Evolutionary conservation across 176 grass and related monocot species (phyloP), one percentile per base, ranked within the genome.

Genomic region (Hyparrhenia diplandra): DNA sequence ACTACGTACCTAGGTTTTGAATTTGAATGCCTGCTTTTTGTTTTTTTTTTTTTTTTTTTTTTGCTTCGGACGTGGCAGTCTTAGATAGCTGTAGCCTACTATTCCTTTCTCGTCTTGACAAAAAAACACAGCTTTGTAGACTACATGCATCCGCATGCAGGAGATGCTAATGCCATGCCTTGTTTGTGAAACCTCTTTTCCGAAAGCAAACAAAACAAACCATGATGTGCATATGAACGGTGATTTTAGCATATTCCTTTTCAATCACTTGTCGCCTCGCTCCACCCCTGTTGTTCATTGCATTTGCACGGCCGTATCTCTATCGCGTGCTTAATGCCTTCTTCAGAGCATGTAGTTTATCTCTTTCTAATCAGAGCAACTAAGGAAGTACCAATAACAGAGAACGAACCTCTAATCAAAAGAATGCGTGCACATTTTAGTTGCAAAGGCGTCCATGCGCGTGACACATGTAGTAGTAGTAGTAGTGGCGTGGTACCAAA

Each of bases 61-160:
- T 28, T 74, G 57, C 64, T 61, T 18, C 16, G 62, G 58, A 87
- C 72, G 71, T 82, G 85, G 24, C 30, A 51, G 7, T 29, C 36
- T 3, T 75, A 2, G 31, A 7, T 6, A 17, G 55, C 55, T 24
- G 55, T n/a, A 39, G 10, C 2, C 37, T 52, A 2, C 1, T 11
- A 42, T 62, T 62, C 29, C 9, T 63, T 27, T 40, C 6, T 60
- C n/a, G 8, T 39, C 55, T 55, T 10, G 14, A 31, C 40, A 62
- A 43, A 30, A 43, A 63, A 18, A 14, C 40, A 29, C 24, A 41
- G 5, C 16, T 27, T 13, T 21, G 21, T 34, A 35, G 0, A 3
- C 6, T 5, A n/a, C 61, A 49, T 13, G 21, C 76, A 79, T 73
- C 28, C 42, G 1, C 1, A 11, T 18, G 7, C 20, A 55, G 52